Evolutionary conservation across 2,329 filamentous ascomycete species (phyloP), one percentile per base, ranked within the genome.

Genomic region (Fusarium metavorans): DNA sequence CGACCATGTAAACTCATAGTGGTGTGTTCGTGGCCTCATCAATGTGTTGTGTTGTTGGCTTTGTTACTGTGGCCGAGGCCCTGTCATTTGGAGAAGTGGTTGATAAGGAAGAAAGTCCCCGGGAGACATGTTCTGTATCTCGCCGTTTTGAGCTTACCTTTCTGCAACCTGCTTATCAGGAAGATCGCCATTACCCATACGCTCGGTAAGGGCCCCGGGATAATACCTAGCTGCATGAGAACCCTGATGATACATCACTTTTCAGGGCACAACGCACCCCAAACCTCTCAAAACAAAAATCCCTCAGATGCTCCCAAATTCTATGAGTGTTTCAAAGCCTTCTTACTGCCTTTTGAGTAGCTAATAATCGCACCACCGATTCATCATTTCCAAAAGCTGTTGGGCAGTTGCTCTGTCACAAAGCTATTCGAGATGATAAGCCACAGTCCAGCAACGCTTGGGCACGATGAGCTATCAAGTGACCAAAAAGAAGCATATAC

Each of bases 201-300:
- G 23, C 43, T 48, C 43, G 23, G 43, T 16, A 48, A 10, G 23
- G 8, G 18, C 23, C 23, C 43, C 48, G 52, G 32, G n/a, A 37
- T 34, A 57, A 37, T 35, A 35, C 30, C 52, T 35, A 23, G 20
- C 52, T 14, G 30, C 20, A 57, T 35, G 52, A 57, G 52, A 57
- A 57, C 52, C 52, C 34, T 57, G 52, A 57, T 57, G 32, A 57
- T 57, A 57, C 30, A 35, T 32, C n/a, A 57, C 32, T 57, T 57
- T 57, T 20, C n/a, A 25, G 32, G 14, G n/a, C 52, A 57, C n/a
- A 37, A 37, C 52, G 9, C n/a, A 35, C 27, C 16, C 18, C 16
- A 6, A 57, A 11, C 4, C 6, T n/a, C 18, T 25, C 9, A 8
- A 25, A 35, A 23, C 8, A 57, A 35, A 35, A 37, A 57, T 57